These are phyloP conservation scores for Trichoderma reesei DNA, from an alignment of 495 filamentous ascomycete species.

Conservation along the genomic window DNA sequence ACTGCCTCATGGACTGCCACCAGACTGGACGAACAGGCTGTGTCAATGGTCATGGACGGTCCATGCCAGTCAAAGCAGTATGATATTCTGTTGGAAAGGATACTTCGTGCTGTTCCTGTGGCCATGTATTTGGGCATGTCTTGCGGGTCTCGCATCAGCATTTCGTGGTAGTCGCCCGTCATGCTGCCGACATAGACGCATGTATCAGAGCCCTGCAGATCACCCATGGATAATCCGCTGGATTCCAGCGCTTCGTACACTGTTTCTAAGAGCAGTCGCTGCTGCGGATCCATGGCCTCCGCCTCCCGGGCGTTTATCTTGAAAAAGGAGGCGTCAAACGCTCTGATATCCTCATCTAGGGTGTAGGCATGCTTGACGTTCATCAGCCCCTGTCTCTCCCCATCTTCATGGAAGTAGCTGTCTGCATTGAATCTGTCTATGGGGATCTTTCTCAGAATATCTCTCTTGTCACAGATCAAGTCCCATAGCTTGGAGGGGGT, in stretches of 20 bases:
- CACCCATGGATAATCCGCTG: slow-evolving; percentile 27
- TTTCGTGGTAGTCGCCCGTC: slow-evolving; percentile 34
- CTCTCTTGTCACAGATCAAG: slow-evolving; percentile 39
- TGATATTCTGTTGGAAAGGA: slow-evolving; percentile 45
- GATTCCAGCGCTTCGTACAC: slow-evolving; percentile 52
- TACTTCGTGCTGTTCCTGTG: slow-evolving; percentile 41
- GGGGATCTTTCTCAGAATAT: slow-evolving; percentile 46
- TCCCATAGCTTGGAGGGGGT: slow-evolving; percentile 48
- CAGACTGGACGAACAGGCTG: slow-evolving; percentile 47
- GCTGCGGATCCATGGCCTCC: slow-evolving; percentile 35
- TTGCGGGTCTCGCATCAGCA: slow-evolving; percentile 27
- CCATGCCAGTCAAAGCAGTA: slow-evolving; percentile 50
- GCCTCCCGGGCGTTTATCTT: slow-evolving; percentile 48
- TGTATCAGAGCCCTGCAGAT: slow-evolving; percentile 28
- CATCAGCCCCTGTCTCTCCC: slow-evolving; percentile 28
- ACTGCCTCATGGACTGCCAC: slow-evolving; percentile 40
- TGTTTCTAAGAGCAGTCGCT: slow-evolving; percentile 46
- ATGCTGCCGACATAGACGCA: slow-evolving; percentile 37
- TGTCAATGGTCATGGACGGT: slow-evolving; percentile 48
- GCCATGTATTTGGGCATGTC: slow-evolving; percentile 28
- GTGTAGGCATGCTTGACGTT: slow-evolving; percentile 35
- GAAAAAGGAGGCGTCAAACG: slow-evolving; percentile 51
- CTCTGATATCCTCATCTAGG: slow-evolving; percentile 34
- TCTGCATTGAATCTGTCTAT: slow-evolving; percentile 53
- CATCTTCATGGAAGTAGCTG: slow-evolving; percentile 54